Base-by-base conservation (phyloP, 2,329 filamentous ascomycete genomes). In the Microdochium paspali region DNA sequence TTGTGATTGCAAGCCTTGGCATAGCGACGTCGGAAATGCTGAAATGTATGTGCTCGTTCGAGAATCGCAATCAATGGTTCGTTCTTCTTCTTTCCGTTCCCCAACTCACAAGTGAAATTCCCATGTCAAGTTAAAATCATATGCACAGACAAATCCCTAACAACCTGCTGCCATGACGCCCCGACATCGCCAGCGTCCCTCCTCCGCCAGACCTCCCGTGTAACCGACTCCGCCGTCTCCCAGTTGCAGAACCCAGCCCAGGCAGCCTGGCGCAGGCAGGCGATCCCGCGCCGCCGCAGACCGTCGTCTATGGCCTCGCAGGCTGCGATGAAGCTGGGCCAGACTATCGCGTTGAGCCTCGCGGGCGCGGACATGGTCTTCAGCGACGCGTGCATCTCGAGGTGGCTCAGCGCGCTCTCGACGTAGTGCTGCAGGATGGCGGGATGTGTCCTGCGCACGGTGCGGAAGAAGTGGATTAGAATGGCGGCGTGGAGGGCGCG, bases 61-160 rank as follows among this genome's bases (percentile, higher is more conserved):
- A n/a, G n/a, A n/a, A n/a, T n/a, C n/a, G n/a, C n/a, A n/a, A n/a
- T n/a, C n/a, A n/a, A n/a, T n/a, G n/a, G n/a, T n/a, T n/a, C n/a
- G n/a, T n/a, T n/a, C n/a, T n/a, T n/a, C n/a, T n/a, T n/a, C n/a
- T n/a, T n/a, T n/a, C n/a, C n/a, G n/a, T n/a, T n/a, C n/a, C n/a
- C n/a, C n/a, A n/a, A n/a, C n/a, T n/a, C n/a, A n/a, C n/a, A n/a
- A n/a, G n/a, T n/a, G n/a, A n/a, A n/a, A n/a, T n/a, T n/a, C n/a
- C n/a, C n/a, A n/a, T n/a, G n/a, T 65, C 66, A 0, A 66, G 51
- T 1, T 66, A 49, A 46, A 66, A 66, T n/a, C 31, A 35, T 35
- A n/a, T 18, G 31, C 31, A 35, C 31, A 12, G 31, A 12, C 31
- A 35, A 35, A n/a, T 35, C 31, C 31, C 31, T 9, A 9, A 35